Base-by-base conservation (phyloP, 2,329 filamentous ascomycete species). In the Cryphonectria japonica region DNA sequence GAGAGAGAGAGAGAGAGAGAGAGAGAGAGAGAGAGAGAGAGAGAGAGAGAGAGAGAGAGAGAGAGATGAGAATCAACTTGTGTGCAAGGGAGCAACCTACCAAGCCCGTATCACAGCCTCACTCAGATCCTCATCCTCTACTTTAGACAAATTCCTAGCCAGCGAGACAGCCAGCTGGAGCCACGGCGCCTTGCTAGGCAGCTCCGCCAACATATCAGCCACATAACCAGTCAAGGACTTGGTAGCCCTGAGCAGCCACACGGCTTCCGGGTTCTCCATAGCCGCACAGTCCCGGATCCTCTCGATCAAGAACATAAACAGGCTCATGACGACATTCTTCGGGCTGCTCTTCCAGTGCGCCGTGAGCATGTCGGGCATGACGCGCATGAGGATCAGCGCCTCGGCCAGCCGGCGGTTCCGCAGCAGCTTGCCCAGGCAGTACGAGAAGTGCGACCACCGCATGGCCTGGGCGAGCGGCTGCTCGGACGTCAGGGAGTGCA, bases 391-490 rank as follows among this genome's bases (percentile, higher is more conserved):
- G 26, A 59, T 32, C 54, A 59, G 26, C 13, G 54, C 54, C 26
- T 59, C 54, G 13, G 26, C 54, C 13, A 32, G 14, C 3, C 54
- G 29, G 54, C 26, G 29, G 54, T 8, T 59, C 26, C 26, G 54
- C 54, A 59, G 26, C 13, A 59, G 26, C 13, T 8, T 16, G 26
- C 54, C 16, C 26, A 59, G 54, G 54, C 54, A 59, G 26, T 59
- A 59, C 26, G 54, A 59, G 54, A 59, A 59, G 13, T 59, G 54
- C 26, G 54, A 59, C 54, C 54, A 59, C 13, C 54, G 26, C 54
- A 59, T 59, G 26, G 54, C 54, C 54, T 59, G 54, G 11, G 54
- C 54, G 11, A 59, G 54, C 26, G 54, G 54, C 54, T 59, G 54
- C 13, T 16, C 14, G 14, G 54, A 29, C 29, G 54, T 59, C 26